Evolutionary conservation across 768 basidiomycete genomes (phyloP).

Genomic region (Pluteus cervinus): DNA sequence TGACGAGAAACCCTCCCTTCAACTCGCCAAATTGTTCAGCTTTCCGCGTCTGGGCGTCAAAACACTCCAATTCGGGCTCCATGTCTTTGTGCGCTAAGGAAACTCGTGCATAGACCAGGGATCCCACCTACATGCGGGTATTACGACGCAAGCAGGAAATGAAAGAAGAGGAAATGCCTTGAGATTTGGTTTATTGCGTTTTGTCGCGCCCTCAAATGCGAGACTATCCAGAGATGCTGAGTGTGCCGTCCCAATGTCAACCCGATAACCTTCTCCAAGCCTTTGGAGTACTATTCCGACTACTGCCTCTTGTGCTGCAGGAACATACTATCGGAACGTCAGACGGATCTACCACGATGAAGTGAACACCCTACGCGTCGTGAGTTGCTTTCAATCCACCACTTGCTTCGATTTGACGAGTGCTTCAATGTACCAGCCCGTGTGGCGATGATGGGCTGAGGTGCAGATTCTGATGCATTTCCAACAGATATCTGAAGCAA

Average conservation of each 20-base stretch:
- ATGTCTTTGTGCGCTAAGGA: constrained; percentile 95
- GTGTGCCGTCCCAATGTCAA: constrained; percentile 91
- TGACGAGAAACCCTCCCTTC: constrained; percentile 79
- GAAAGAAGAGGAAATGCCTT: constrained; percentile 45
- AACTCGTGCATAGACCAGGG: constrained; percentile 86
- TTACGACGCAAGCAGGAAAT: neutral
- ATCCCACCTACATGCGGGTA: constrained; percentile 62
- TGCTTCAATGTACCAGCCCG: constrained; percentile 67
- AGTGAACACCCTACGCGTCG: constrained; percentile 60
- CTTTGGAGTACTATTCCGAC: constrained; percentile 78
- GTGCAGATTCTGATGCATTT: constrained; percentile 20
- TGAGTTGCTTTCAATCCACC: constrained; percentile 88
- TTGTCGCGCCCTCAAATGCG: constrained; percentile 95
- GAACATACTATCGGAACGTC: constrained; percentile 63
- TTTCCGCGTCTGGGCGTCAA: constrained; percentile 89
- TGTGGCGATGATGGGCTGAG: constrained; percentile 46
- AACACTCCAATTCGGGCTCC: constrained; percentile 97
- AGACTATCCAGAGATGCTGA: constrained; percentile 80
- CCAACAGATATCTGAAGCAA: constrained; percentile 43
- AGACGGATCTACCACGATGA: neutral
- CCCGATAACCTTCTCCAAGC: constrained; percentile 85
- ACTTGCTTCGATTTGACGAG: constrained; percentile 65
- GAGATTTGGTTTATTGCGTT: constrained; percentile 89
- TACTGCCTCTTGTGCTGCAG: constrained; percentile 85
- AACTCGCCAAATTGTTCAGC: constrained; percentile 92